Base-by-base conservation (phyloP, 257 asterid species). In the Primulina eburnea region DNA sequence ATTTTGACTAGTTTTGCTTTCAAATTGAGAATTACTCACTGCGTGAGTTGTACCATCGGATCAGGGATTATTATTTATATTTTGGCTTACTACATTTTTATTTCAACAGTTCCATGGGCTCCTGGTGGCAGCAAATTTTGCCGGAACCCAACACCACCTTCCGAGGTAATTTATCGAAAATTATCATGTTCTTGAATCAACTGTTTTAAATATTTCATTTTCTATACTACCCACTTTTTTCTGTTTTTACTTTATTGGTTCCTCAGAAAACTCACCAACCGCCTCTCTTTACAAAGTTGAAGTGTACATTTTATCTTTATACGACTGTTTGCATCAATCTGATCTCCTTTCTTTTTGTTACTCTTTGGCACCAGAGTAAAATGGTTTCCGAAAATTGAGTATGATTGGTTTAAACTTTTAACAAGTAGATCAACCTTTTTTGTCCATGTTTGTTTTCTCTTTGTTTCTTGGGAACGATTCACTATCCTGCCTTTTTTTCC, bases 121-220 rank as follows among this genome's bases (percentile, higher is more conserved):
- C 98, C 98, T 75, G 97, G 98, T 67, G 98, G 98, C 83, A 53
- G 86, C 86, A 93, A 93, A 83, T 92, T 92, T 79, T 85, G 92
- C 80, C 78, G 97, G 71, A 93, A 93, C 81, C 97, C 97, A 11
- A 72, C 87, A 52, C 99, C 99, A 29, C 96, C 98, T 69, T 12
- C 82, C 11, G 99, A 97, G 97, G 97, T 90, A 89, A 88, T 60
- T 79, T 34, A 64, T 74, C 59, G 3, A 43, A 30, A 33, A 62
- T 64, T 47, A 33, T 24, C 16, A 12, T 11, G 53, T 68, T 26
- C 64, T 56, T 33, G 65, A 40, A 69, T 61, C 24, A 8, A 60
- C 33, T 62, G 38, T 32, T 60, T 28, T 70, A 60, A 32, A 16
- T 47, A 24, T 32, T 62, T 9, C 60, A 60, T 69, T 47, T 16